Percentiles rank a stretch among this genome's conserved stretches.
These are phyloP conservation scores for Mollisia scopiformis DNA, from an alignment of 2,329 filamentous ascomycete species.

Conservation along the genomic window DNA sequence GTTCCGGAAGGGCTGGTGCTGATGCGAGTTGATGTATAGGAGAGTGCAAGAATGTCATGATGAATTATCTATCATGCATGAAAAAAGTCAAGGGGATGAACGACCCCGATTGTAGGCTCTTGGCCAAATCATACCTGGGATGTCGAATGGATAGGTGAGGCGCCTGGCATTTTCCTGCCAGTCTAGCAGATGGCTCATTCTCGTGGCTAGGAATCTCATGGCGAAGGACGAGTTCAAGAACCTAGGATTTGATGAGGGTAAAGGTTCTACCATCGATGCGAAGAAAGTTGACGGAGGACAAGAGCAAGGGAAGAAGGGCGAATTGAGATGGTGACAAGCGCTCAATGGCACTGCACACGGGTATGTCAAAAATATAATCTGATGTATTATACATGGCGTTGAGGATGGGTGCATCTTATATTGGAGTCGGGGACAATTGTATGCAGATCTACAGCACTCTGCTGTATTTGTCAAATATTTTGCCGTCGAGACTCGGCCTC, in stretches of 20 bases:
- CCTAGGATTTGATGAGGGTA: conserved; percentile 68
- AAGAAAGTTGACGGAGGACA: conserved; percentile 27
- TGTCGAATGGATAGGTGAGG: conserved; percentile 94
- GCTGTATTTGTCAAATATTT: background rate
- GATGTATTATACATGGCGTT: conserved; percentile 9
- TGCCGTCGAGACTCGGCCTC: no score
- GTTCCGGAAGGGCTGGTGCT: background rate
- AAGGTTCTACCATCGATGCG: conserved; percentile 25
- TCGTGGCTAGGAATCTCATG: conserved; percentile 78
- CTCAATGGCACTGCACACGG: background rate
- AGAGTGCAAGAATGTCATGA: conserved; percentile 92
- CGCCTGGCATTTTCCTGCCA: background rate
- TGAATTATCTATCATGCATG: conserved; percentile 82
- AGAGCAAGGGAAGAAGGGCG: conserved; percentile 30
- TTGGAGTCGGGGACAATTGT: background rate
- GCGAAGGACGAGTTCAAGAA: conserved; percentile 95
- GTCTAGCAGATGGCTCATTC: conserved; percentile 1
- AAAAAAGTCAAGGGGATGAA: conserved; percentile 84
- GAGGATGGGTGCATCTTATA: background rate
- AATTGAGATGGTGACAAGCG: conserved; percentile 32
- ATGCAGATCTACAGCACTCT: background rate
- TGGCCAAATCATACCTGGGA: conserved; percentile 86
- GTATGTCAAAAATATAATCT: background rate
- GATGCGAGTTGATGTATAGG: conserved; percentile 51
- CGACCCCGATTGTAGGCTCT: conserved; percentile 78